Conservation (phyloP, 805 yeast genomes). For the Ogataea haglerorum region DNA sequence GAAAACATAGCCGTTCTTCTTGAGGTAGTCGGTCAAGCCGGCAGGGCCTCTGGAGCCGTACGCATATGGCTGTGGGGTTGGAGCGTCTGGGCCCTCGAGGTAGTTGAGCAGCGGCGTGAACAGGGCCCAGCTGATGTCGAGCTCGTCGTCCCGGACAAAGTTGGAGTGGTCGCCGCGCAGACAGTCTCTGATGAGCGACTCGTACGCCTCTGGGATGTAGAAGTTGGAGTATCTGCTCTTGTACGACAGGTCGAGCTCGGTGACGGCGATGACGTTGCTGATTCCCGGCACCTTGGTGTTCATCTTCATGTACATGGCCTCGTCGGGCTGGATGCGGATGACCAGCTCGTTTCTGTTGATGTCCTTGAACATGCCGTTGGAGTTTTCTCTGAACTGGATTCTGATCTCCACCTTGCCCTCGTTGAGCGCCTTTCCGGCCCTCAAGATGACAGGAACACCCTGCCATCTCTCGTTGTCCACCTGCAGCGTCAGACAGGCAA, state of each 20-base stretch:
- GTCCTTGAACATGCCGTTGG: conserved; percentile 74
- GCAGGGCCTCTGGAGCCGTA: conserved; percentile 93
- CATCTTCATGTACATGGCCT: conserved; percentile 89
- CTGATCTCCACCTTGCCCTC: conserved; percentile 94
- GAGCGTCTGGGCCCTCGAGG: conserved; percentile 70
- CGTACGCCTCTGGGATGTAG: conserved; percentile 98
- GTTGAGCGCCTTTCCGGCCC: conserved; percentile 98
- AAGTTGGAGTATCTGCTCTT: conserved; percentile 75
- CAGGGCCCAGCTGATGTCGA: conserved; percentile 87
- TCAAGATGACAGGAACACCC: conserved; percentile 91
- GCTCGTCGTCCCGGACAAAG: conserved; percentile 96
- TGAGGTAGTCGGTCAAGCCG: conserved; percentile 56
- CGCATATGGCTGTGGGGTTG: conserved; percentile 65
- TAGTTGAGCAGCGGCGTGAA: conserved; percentile 87
- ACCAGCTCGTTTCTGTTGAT: conserved; percentile 92
- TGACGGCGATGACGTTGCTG: conserved; percentile 72
- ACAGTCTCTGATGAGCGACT: conserved; percentile 89
- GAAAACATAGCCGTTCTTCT: conserved; percentile 69
- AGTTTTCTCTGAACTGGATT: conserved; percentile 84
- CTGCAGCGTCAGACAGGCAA: conserved; percentile 76
- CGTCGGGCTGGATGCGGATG: conserved; percentile 90
- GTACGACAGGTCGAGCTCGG: conserved; percentile 90
- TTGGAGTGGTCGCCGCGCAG: conserved; percentile 91
- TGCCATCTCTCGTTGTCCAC: conserved; percentile 96
- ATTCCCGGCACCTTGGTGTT: conserved; percentile 94